Base-by-base conservation (phyloP, 345 rosid genomes). In the Lumnitzera racemosa region DNA sequence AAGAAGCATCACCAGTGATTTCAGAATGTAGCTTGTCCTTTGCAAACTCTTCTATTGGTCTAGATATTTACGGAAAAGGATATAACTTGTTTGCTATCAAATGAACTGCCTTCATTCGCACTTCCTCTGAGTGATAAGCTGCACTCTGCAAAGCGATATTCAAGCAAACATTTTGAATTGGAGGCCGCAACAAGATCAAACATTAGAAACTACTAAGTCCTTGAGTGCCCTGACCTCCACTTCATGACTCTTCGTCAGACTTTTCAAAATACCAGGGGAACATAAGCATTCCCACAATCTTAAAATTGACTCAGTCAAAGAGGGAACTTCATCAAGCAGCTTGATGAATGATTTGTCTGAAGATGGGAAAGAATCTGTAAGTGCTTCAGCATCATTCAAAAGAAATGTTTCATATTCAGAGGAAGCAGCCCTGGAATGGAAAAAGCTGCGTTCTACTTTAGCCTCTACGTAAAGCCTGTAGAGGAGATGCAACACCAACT, bases 121-220 rank as follows among this genome's bases (percentile, higher is more conserved):
- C 20, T 20, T 20, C 20, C 20, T 20, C 20, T 20, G 20, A 20
- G 20, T 20, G 20, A 20, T 20, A 20, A 20, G 1, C 20, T 20
- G 27, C 68, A 94, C 99, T 20, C 99, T 90, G 91, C 84, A 94
- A 78, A 61, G 97, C 90, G 75, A 94, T 84, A 68, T 82, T 86
- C 79, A 94, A 77, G 87, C 97, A 90, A 69, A 68, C 82, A 71
- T 79, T 81, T 66, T 90, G 87, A 70, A 88, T 70, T 48, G 91
- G 87, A 67, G 99, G 97, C 76, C 99, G 83, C 74, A 54, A 72
- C 81, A 81, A 71, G 75, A 94, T 88, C 73, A 90, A 81, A 71
- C 78, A 86, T 97, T 97, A 94, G 56, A 90, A 83, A 56, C 84
- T 69, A 77, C 96, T 94, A 61, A 94, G 97, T 65, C 99, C 99